Evolutionary conservation across 164 flowering plant genomes (phyloP).

Genomic region (Magnolia sinica): DNA sequence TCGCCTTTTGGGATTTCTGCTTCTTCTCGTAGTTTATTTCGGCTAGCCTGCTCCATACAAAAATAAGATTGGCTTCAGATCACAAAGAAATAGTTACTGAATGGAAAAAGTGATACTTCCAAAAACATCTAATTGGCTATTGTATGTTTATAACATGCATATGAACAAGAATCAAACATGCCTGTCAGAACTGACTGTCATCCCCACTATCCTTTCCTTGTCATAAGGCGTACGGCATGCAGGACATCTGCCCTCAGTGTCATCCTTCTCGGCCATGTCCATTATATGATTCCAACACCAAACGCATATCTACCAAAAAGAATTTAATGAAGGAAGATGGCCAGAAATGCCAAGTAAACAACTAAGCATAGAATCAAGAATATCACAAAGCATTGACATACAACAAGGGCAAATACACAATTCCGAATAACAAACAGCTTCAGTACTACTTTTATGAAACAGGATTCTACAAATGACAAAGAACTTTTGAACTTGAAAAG

Average conservation of each 20-base stretch:
- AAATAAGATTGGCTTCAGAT: background rate
- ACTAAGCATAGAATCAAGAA: background rate
- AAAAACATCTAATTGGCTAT: background rate
- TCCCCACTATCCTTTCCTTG: conserved; percentile 92
- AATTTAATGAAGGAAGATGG: background rate
- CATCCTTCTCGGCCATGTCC: conserved; percentile 99
- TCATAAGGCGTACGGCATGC: conserved; percentile 95
- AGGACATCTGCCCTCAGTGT: conserved; percentile 91
- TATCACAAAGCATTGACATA: background rate
- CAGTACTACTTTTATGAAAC: background rate
- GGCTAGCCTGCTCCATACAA: conserved; percentile 57
- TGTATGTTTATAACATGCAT: background rate
- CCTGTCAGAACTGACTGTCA: conserved; percentile 79
- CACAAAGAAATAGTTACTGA: background rate
- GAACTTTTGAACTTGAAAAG: background rate
- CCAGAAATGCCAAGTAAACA: background rate
- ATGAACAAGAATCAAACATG: conserved; percentile 13
- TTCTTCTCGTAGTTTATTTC: conserved; percentile 69
- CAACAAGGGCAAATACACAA: background rate
- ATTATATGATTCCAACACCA: conserved; percentile 99
- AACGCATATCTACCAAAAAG: conserved; percentile 71
- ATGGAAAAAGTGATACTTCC: background rate
- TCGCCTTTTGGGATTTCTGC: conserved; percentile 69
- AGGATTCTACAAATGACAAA: background rate
- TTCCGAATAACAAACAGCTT: background rate